phyloP scores from a whole-genome alignment of 2,329 filamentous ascomycete genomes.

The Colletotrichum caudatum region DNA sequence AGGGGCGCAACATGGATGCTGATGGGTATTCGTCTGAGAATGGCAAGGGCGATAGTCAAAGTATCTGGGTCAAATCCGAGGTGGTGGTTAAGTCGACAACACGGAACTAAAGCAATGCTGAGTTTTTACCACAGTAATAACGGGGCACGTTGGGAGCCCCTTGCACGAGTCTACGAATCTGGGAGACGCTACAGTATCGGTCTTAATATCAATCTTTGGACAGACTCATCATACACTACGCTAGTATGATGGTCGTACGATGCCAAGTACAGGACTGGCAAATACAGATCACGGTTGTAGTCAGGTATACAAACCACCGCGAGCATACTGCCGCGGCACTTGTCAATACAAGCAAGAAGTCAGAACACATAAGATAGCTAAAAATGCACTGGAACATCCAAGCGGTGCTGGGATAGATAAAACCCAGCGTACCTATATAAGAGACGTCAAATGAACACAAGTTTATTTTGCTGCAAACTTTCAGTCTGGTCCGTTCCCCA shows the following conservation, averaged over 20 bases:
- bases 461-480: neutral
- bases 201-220: neutral
- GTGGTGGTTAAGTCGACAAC: conserved; percentile 32
- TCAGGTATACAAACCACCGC: too few relatives aligned
- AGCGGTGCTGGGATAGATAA: neutral
- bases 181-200: neutral
- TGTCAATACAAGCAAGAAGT: too few relatives aligned
- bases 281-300: too few relatives aligned
- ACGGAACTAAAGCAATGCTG: neutral
- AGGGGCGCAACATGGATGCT: neutral
- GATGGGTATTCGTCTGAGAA: conserved; percentile 19
- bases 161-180: neutral
- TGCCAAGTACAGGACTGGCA: neutral
- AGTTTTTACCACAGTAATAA: neutral
- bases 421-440: neutral
- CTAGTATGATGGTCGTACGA: neutral
- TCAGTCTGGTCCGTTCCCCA: too few relatives aligned
- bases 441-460: neutral
- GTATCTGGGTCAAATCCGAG: conserved; percentile 36
- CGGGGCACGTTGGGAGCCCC: neutral
- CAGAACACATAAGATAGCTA: too few relatives aligned
- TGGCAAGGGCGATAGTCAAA: conserved; percentile 6
- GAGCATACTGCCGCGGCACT: neutral
- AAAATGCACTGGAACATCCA: too few relatives aligned
- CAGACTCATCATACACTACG: neutral